Percentiles rank a stretch among this genome's conserved stretches.
Conservation (phyloP, 768 basidiomycete species). For the Cystoderma amianthinum region DNA sequence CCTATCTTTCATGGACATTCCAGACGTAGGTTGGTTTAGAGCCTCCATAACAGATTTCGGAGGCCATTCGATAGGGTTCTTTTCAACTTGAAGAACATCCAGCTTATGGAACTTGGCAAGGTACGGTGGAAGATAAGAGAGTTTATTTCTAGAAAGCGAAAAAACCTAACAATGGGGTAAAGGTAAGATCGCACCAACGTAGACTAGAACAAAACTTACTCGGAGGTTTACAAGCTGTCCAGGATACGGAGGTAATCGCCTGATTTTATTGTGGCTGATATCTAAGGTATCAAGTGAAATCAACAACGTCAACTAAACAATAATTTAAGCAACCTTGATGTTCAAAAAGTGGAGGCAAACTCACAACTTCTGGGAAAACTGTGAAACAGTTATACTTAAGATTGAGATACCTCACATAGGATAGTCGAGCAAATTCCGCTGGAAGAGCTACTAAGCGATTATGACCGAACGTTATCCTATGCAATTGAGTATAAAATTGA, state of each 20-base stretch:
- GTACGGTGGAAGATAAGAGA: constrained; percentile 75
- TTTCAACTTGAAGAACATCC: constrained; percentile 77
- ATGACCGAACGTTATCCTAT: constrained; percentile 79
- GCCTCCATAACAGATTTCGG: constrained; percentile 49
- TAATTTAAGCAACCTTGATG: constrained; percentile 6
- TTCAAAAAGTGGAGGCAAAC: constrained; percentile 20
- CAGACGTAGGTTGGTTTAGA: constrained; percentile 28
- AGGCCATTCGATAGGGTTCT: constrained; percentile 95
- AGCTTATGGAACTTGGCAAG: constrained; percentile 66
- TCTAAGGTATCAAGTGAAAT: constrained; percentile 90
- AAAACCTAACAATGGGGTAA: constrained; percentile 52
- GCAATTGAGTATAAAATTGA: constrained; percentile 2
- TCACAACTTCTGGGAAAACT: constrained; percentile 80
- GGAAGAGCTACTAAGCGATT: constrained; percentile 81
- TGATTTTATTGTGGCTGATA: constrained; percentile 88
- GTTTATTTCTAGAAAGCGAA: constrained; percentile 79
- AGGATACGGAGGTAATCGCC: constrained; percentile 68
- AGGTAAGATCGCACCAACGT: background rate
- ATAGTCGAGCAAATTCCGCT: constrained; percentile 62
- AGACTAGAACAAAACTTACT: constrained; percentile 29
- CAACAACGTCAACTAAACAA: constrained; percentile 67
- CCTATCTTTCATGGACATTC: constrained; percentile 62
- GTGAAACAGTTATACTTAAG: constrained; percentile 80
- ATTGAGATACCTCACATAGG: constrained; percentile 78
- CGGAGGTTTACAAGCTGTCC: constrained; percentile 73